Conservation (phyloP, 2,329 filamentous ascomycete genomes). For the Aspergillus sp. region DNA sequence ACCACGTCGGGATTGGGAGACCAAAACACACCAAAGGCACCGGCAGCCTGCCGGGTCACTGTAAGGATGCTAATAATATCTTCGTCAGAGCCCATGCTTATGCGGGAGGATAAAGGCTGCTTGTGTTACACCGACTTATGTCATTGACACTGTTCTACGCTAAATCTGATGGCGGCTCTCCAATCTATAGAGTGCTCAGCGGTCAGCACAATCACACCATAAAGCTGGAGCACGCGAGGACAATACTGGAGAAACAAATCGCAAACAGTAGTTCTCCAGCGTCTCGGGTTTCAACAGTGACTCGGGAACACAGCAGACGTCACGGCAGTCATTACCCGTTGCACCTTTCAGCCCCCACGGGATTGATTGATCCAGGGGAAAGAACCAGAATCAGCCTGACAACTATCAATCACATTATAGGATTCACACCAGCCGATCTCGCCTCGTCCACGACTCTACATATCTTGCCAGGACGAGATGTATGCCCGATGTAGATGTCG, state of each 20-base stretch:
- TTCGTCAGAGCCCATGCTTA: neutral
- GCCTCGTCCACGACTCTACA: neutral
- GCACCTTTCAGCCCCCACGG: neutral
- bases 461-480: neutral
- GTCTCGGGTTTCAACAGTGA: too few relatives aligned
- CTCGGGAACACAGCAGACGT: neutral
- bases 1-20: neutral
- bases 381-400: neutral
- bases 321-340: neutral
- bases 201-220: too few relatives aligned
- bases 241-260: too few relatives aligned
- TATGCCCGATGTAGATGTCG: too few relatives aligned
- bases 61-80: slow-evolving; percentile 2
- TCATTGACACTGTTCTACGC: too few relatives aligned
- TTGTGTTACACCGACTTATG: neutral
- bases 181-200: too few relatives aligned
- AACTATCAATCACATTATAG: too few relatives aligned
- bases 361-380: neutral
- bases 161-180: too few relatives aligned
- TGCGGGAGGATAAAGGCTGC: neutral
- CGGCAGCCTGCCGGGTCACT: neutral
- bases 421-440: neutral
- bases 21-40: neutral
- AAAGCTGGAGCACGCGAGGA: too few relatives aligned
- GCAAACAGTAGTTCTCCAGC: too few relatives aligned